phyloP scores from a whole-genome alignment of 2,329 filamentous ascomycete species.

The Cercospora sesami region DNA sequence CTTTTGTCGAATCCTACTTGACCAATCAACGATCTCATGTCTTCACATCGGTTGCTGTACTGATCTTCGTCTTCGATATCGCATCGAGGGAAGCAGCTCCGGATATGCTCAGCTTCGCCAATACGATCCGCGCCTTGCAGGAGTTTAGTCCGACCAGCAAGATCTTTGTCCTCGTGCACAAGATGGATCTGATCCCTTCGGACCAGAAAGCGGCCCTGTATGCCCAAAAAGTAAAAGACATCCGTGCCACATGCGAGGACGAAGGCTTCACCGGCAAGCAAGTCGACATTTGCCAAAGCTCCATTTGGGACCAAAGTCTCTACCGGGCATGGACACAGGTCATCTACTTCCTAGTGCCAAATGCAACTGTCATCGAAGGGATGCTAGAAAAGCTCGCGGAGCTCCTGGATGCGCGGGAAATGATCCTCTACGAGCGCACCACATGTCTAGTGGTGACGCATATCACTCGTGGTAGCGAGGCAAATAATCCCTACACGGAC shows the following conservation, averaged over 20 bases:
- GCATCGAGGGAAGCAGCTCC: constrained; percentile 92
- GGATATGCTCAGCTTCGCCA: constrained; percentile 87
- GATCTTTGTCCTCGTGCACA: constrained; percentile 95
- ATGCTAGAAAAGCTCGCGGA: constrained; percentile 80
- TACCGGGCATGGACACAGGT: constrained; percentile 99
- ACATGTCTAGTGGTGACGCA: constrained; percentile 96
- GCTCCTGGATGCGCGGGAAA: constrained; percentile 87
- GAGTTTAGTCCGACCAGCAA: constrained; percentile 80
- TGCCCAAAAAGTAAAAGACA: constrained; percentile 75
- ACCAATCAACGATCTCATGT: constrained; percentile 93
- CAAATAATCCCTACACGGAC: constrained; percentile 81
- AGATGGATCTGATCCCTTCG: constrained; percentile 92
- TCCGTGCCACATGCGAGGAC: constrained; percentile 67
- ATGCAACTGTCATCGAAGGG: constrained; percentile 80
- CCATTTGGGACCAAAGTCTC: constrained; percentile 96
- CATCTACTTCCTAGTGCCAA: constrained; percentile 96
- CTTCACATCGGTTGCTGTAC: constrained; percentile 91
- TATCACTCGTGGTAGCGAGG: constrained; percentile 73
- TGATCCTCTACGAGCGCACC: constrained; percentile 91
- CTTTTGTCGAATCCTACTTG: constrained; percentile 98
- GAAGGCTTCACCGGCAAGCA: constrained; percentile 59
- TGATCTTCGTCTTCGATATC: constrained; percentile 99
- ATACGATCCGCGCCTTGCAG: constrained; percentile 82
- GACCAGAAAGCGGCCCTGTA: constrained; percentile 78
- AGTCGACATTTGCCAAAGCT: constrained; percentile 86